phyloP scores from a whole-genome alignment of 192 early-diverging fungal genomes.

The Thamnidium elegans region DNA sequence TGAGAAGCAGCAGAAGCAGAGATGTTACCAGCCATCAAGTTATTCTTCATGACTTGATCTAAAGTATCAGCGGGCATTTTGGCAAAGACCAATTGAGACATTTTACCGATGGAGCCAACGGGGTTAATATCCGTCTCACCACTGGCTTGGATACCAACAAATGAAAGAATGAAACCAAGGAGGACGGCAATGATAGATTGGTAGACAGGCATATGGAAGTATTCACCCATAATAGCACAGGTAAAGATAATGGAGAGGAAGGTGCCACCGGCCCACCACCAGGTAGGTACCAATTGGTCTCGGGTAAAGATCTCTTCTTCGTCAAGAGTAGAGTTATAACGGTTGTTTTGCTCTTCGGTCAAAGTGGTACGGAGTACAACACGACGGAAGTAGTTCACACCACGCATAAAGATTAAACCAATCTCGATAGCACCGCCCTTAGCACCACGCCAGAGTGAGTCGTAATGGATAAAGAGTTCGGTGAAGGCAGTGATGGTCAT shows the following conservation, averaged over 20 bases:
- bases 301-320: conserved; percentile 39
- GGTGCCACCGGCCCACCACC: conserved; percentile 54
- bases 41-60: conserved; percentile 43
- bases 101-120: conserved; percentile 59
- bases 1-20: conserved; percentile 54
- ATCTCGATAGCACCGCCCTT: conserved; percentile 27
- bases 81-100: conserved; percentile 64
- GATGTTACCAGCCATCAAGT: conserved; percentile 60
- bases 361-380: conserved; percentile 9
- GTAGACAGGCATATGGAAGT: conserved; percentile 56
- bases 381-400: conserved; percentile 15
- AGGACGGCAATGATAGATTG: conserved; percentile 59
- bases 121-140: conserved; percentile 70
- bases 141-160: conserved; percentile 61
- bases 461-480: conserved; percentile 49
- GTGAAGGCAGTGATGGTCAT: conserved; percentile 64
- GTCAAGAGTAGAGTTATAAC: conserved; percentile 13
- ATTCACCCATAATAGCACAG: conserved; percentile 48
- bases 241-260: conserved; percentile 51
- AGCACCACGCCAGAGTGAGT: conserved; percentile 41
- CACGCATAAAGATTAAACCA: neutral
- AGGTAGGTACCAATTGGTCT: conserved; percentile 50
- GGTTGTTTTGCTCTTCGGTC: conserved; percentile 17
- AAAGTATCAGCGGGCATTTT: conserved; percentile 42
- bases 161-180: conserved; percentile 62